Conservation (phyloP, 2,329 filamentous ascomycete species). For the Microcera coccophila region DNA sequence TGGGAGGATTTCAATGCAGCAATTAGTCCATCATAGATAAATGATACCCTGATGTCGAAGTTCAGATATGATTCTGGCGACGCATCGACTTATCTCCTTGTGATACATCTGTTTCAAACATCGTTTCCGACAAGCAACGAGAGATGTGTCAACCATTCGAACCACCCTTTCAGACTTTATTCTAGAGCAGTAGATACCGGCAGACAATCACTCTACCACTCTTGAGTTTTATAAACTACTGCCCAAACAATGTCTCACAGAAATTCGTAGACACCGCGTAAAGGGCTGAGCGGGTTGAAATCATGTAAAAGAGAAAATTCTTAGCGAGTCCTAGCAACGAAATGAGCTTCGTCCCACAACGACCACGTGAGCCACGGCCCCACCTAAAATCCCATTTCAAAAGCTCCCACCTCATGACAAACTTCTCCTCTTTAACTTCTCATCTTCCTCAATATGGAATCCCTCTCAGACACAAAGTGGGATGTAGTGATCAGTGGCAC, state of each 20-base stretch:
- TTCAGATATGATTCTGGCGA: too few relatives aligned
- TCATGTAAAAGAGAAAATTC: constrained; percentile 28
- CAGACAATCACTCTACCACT: constrained; percentile 64
- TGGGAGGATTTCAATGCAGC: constrained; percentile 36
- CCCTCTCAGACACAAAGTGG: constrained; percentile 69
- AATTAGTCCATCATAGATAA: constrained; percentile 29
- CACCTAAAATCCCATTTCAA: constrained; percentile 20
- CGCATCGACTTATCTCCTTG: too few relatives aligned
- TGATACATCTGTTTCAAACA: too few relatives aligned
- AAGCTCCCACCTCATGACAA: constrained; percentile 13
- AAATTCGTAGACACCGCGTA: constrained; percentile 28
- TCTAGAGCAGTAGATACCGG: constrained; percentile 89
- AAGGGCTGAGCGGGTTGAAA: constrained; percentile 29
- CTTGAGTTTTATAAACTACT: constrained; percentile 54
- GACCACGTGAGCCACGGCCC: constrained; percentile 23
- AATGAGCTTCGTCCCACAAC: constrained; percentile 13
- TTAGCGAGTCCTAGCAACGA: constrained; percentile 7
- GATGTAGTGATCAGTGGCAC: constrained; percentile 78
- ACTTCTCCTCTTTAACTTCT: constrained; percentile 12
- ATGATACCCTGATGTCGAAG: constrained; percentile 21
- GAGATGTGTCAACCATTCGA: constrained; percentile 75
- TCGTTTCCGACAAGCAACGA: too few relatives aligned
- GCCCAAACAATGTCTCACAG: constrained; percentile 25
- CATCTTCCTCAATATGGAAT: constrained; percentile 57
- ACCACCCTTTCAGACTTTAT: constrained; percentile 72